phyloP scores from a whole-genome alignment of 805 yeast genomes.

The Candida rishiriensis region DNA sequence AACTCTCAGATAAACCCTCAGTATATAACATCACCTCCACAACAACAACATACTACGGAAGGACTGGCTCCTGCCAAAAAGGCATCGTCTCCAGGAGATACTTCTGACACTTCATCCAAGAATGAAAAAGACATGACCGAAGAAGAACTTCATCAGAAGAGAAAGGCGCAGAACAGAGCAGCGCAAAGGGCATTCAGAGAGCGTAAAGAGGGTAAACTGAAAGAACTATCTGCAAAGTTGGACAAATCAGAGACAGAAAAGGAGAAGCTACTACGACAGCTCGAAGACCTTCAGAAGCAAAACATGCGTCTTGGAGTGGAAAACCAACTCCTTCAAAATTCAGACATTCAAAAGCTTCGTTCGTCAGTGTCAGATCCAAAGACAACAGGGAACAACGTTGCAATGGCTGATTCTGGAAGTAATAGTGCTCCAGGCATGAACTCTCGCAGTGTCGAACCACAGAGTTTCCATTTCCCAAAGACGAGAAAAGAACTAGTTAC shows the following conservation, averaged over 20 bases:
- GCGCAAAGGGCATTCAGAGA: slow-evolving; percentile 87
- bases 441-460: neutral
- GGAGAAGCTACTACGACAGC: slow-evolving; percentile 35
- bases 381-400: neutral
- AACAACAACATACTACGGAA: neutral
- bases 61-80: neutral
- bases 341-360: neutral
- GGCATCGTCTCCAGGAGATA: neutral
- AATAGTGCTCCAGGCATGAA: neutral
- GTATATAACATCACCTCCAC: neutral
- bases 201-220: slow-evolving; percentile 67
- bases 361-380: neutral
- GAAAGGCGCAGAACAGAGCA: slow-evolving; percentile 78
- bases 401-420: neutral
- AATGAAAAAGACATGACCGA: slow-evolving; percentile 15
- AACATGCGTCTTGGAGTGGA: slow-evolving; percentile 57
- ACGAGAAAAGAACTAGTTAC: slow-evolving; percentile 23
- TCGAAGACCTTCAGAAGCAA: slow-evolving; percentile 43
- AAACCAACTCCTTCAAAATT: slow-evolving; percentile 49
- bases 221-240: slow-evolving; percentile 60
- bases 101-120: slow-evolving; percentile 6
- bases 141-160: slow-evolving; percentile 45
- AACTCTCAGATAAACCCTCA: too few relatives aligned
- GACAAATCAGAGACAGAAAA: slow-evolving; percentile 47
- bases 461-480: slow-evolving; percentile 21